phyloP scores from a whole-genome alignment of 78 protist genomes.

The Dictyostelium discoideum region dicty_2.7 NC_007089.4:2012501-2013000 shows the following conservation, averaged over 20 bases:
- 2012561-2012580: slow-evolving; percentile 66
- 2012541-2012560: slow-evolving; percentile 42
- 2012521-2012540: slow-evolving; percentile 44
- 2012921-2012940: background rate
- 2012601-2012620: slow-evolving; percentile 29
- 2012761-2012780: slow-evolving; percentile 7
- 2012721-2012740: background rate
- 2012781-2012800: background rate
- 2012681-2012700: background rate
- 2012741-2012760: background rate
- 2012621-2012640: slow-evolving; percentile 58
- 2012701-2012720: background rate
- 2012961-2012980: background rate
- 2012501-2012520: slow-evolving; percentile 51
- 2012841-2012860: background rate
- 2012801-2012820: background rate
- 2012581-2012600: slow-evolving; percentile 66
- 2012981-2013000: background rate
- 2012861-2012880: background rate
- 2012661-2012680: background rate
- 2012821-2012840: background rate
- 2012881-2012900: background rate
- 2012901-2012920: background rate
- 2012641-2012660: slow-evolving; percentile 1
- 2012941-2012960: background rate